A percentile compares a stretch with the other conserved stretches of the same genome.
Evolutionary conservation across 73 alveolate genomes (phyloP).

Genomic region (Paramecium pentaurelia): DNA sequence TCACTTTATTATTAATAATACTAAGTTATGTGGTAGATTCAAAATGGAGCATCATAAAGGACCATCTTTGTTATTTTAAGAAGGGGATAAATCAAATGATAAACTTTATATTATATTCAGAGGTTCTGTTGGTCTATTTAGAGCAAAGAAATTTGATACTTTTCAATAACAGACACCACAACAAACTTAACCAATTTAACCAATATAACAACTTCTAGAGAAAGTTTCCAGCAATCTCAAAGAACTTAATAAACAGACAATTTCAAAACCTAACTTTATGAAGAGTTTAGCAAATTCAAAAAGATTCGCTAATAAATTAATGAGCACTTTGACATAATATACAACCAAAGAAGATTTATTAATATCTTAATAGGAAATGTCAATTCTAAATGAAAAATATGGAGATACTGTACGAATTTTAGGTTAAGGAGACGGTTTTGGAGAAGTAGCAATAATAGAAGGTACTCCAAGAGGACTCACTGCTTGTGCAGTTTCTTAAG

Average conservation of each 20-base stretch:
- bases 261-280: background rate
- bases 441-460: conserved; percentile 14
- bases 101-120: conserved; percentile 2
- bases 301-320: background rate
- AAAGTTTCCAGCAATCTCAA: background rate
- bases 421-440: conserved; percentile 44
- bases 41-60: conserved; percentile 39
- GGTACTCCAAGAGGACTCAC: conserved; percentile 43
- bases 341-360: background rate
- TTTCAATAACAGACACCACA: background rate
- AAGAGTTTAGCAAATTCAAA: conserved; percentile 20
- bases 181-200: background rate
- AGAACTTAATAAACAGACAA: background rate
- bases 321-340: background rate
- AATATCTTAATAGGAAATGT: background rate
- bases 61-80: background rate
- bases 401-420: conserved; percentile 10
- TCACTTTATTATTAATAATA: background rate
- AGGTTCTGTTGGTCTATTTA: conserved; percentile 1
- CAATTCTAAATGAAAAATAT: background rate
- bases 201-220: background rate
- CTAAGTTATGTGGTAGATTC: conserved; percentile 5
- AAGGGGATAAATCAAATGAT: conserved; percentile 38
- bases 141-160: conserved; percentile 30
- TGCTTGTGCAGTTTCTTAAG: background rate